phyloP scores from a whole-genome alignment of 1,284 basidiomycete species.

The Ustilago nuda region DNA sequence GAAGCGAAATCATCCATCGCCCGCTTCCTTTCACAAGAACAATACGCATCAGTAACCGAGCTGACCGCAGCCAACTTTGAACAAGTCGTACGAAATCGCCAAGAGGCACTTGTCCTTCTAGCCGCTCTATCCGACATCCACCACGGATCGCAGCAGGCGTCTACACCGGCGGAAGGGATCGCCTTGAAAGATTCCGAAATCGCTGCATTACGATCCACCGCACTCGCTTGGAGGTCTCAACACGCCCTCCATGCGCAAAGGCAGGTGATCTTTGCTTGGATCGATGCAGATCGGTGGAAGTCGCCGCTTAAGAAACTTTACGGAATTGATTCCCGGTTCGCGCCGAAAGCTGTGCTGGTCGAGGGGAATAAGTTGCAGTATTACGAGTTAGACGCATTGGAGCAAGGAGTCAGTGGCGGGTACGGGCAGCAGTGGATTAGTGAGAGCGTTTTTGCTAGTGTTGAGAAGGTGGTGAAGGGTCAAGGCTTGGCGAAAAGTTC shows the following conservation, averaged over 20 bases:
- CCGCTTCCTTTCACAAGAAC: constrained; percentile 52
- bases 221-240: constrained; percentile 47
- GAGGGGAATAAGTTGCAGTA: constrained; percentile 53
- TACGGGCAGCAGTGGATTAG: constrained; percentile 38
- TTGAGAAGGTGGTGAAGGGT: constrained; percentile 32
- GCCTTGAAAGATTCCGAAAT: constrained; percentile 52
- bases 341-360: constrained; percentile 50
- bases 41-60: constrained; percentile 56
- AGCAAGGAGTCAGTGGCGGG: neutral
- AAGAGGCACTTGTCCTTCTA: constrained; percentile 55
- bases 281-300: constrained; percentile 64
- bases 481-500: constrained; percentile 34
- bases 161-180: constrained; percentile 27
- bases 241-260: constrained; percentile 5
- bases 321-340: constrained; percentile 27
- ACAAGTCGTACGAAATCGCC: constrained; percentile 53
- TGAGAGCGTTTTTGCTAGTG: constrained; percentile 16
- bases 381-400: constrained; percentile 36
- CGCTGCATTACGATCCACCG: constrained; percentile 36
- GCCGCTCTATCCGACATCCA: constrained; percentile 57
- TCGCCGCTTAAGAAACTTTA: constrained; percentile 55
- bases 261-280: constrained; percentile 62
- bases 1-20: constrained; percentile 23
- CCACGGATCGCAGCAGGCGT: constrained; percentile 29
- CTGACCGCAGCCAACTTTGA: constrained; percentile 57